phyloP scores from a whole-genome alignment of 1,284 basidiomycete species.

The Leucoagaricus sp. region DNA sequence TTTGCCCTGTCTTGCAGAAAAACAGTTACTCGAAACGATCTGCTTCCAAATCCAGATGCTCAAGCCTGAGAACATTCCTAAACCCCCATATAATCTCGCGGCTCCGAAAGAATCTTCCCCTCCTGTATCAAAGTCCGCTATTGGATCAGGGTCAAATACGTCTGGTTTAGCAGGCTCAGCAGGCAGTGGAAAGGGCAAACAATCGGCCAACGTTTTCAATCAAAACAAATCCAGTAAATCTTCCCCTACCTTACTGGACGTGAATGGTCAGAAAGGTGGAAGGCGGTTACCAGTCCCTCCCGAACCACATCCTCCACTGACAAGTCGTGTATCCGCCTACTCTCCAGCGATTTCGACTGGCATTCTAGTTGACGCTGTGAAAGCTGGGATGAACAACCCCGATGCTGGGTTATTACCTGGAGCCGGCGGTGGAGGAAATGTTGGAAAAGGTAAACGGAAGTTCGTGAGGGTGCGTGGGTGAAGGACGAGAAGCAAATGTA shows the following conservation, averaged over 20 bases:
- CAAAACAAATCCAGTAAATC: constrained; percentile 19
- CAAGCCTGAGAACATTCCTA: constrained; percentile 74
- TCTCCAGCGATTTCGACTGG: constrained; percentile 75
- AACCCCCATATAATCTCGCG: constrained; percentile 54
- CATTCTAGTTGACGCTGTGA: constrained; percentile 74
- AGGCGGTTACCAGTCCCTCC: constrained; percentile 41
- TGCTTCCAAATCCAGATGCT: constrained; percentile 72
- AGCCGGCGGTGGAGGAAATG: constrained; percentile 38
- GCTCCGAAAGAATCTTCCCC: constrained; percentile 9
- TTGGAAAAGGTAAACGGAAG: constrained; percentile 75
- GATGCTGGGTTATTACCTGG: constrained; percentile 33
- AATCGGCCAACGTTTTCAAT: constrained; percentile 20
- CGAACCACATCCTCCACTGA: constrained; percentile 38
- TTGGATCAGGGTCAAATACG: constrained; percentile 25
- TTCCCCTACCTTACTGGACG: background rate
- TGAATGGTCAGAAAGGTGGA: constrained; percentile 22
- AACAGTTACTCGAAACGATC: constrained; percentile 79
- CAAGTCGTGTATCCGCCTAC: constrained; percentile 43
- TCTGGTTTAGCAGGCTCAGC: constrained; percentile 20
- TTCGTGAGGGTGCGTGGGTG: constrained; percentile 75
- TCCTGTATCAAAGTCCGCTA: constrained; percentile 20
- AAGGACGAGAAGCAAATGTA: no score
- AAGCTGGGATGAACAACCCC: constrained; percentile 75
- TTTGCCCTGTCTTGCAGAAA: constrained; percentile 59
- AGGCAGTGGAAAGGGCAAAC: constrained; percentile 34